Evolutionary conservation across 169 alveolate genomes (phyloP), one percentile per base, ranked within the genome.

Genomic region (Plasmodium vivax): DNA sequence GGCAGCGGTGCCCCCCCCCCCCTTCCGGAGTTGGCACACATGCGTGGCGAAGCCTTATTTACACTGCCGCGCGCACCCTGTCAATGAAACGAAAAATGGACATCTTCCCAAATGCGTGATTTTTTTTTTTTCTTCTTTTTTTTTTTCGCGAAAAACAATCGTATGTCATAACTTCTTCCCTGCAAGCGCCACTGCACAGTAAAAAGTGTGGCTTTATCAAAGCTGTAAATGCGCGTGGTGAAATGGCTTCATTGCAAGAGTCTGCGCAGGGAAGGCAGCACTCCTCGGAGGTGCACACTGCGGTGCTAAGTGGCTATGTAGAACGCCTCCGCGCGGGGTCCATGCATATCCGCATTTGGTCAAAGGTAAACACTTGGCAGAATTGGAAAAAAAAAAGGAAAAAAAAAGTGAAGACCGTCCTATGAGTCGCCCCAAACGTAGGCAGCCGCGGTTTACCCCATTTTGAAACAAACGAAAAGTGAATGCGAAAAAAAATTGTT

Each of bases 381-480:
- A 62, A 62, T 62, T 19, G 5, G 19, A 68, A 68, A 62, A 19
- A 62, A 2, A 62, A 0, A 68, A 3, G 19, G n/a, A 19, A 68
- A 19, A 68, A 4, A 68, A 1, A 68, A 9, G 5, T 68, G 36
- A 68, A 9, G 16, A 68, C 38, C 77, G 36, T 19, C 4, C 4
- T 68, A 68, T 68, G 16, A 3, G 77, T 19, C 6, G 30, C 30
- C 73, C 6, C 73, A 56, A 19, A 4, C 9, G 12, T 2, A 12
- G 30, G n/a, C 84, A 77, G 38, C 14, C 19, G 36, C 23, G 38
- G 16, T 19, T 77, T 47, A 56, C 12, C 75, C 32, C 16, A 77
- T 51, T 77, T 47, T 77, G 36, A 77, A 51, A 77, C 84, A 77
- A 51, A 51, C 34, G 38, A 77, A 56, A 77, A 23, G 68, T n/a